Evolutionary conservation across 2,329 filamentous ascomycete genomes (phyloP), one percentile per base, ranked within the genome.

Genomic region (Neonectria sp.): DNA sequence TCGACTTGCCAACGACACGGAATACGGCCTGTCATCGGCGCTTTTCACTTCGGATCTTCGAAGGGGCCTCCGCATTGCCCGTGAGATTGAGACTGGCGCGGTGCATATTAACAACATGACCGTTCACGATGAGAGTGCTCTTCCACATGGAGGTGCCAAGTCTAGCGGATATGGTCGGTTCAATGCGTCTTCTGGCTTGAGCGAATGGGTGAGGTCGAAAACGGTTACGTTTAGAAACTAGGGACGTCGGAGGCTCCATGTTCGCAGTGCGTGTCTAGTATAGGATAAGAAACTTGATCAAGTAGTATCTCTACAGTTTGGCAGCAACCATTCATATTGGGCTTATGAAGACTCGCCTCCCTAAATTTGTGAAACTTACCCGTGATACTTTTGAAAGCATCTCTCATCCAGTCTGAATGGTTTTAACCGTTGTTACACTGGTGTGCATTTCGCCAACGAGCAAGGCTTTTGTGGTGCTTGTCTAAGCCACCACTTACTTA

Each of bases 1-100:
- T 27, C 82, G 85, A 33, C 82, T 95, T 21, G 93, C 93, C 15
- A 97, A 97, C 76, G 92, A 95, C 73, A 94, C 92, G 1, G 92
- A 94, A 56, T 96, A 95, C 76, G 94, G 94, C 4, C 85, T 97
- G 11, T 84, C 86, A 3, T 86, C 90, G 3, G 87, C 93, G 0
- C 88, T 97, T 2, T 97, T 94, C 78, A 95, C 93, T 0, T 83
- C 87, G 71, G 90, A 94, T 76, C 80, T 95, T 59, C 81, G 85
- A 56, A 82, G 84, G 48, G 91, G 86, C 0, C 77, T 93, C 68
- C 82, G 86, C 6, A 79, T 93, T n/a, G 90, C 91, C 6, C 85
- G 82, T 70, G 83, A 85, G 67, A 88, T 93, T 65, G 90, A 95
- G 77, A 86, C 87, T 29, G 94, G 90, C 7, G 88, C 89, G 3